Percentiles rank a stretch among this genome's conserved stretches.
phyloP scores from a whole-genome alignment of 2,329 filamentous ascomycete species.

The Elsinoe arachidis region DNA sequence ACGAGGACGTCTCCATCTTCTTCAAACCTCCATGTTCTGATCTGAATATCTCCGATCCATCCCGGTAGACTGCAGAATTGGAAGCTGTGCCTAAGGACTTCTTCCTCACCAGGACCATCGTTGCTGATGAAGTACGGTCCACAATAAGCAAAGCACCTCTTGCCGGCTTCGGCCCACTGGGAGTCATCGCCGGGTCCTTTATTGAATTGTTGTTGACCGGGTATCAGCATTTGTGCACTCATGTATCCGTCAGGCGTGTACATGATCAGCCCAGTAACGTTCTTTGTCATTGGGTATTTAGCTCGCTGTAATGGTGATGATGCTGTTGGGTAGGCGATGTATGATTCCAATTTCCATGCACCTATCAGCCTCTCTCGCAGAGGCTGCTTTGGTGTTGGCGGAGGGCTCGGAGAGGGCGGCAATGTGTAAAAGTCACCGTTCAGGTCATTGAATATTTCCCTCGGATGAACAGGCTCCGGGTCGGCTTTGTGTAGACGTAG shows the following conservation, averaged over 20 bases:
- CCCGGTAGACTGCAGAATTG: constrained; percentile 32
- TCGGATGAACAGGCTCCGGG: constrained; percentile 14
- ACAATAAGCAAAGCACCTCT: constrained; percentile 30
- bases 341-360: constrained; percentile 31
- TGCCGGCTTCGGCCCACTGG: constrained; percentile 32
- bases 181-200: constrained; percentile 30
- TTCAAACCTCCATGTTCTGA: constrained; percentile 30
- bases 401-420: constrained; percentile 17
- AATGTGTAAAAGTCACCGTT: constrained; percentile 28
- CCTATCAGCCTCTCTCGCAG: constrained; percentile 28
- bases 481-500: constrained; percentile 15
- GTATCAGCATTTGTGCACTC: constrained; percentile 26
- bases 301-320: constrained; percentile 25
- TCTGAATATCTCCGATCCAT: constrained; percentile 31
- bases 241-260: constrained; percentile 29
- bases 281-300: constrained; percentile 26
- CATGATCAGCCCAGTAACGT: constrained; percentile 26
- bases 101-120: constrained; percentile 27
- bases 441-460: constrained; percentile 27
- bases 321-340: constrained; percentile 30
- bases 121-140: constrained; percentile 32
- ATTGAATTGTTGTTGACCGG: constrained; percentile 28
- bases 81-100: constrained; percentile 30
- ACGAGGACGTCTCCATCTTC: constrained; percentile 32
- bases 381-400: constrained; percentile 24